Base-by-base conservation (phyloP, 805 yeast species). In the Candida broadrunensis region DNA sequence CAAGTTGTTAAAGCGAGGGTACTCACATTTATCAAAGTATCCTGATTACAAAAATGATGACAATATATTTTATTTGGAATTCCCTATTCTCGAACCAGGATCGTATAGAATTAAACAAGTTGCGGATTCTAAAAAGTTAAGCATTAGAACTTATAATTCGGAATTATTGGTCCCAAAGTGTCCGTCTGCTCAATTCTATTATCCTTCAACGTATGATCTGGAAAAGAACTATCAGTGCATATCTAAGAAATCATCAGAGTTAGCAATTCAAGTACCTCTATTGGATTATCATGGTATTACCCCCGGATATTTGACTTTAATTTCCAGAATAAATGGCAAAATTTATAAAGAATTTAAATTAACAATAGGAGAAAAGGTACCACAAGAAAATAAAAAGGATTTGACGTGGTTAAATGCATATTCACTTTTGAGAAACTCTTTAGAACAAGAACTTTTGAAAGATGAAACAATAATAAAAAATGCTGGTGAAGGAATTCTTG, bases 1-100 rank as follows among this genome's bases (percentile, higher is more conserved):
- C 21, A 72, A 65, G 41, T 45, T 70, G 9, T 35, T 53, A 20
- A 56, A 46, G 19, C 45, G 45, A 25, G 74, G 70, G 42, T 49
- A 56, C 34, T 48, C 67, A 1, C 71, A 63, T 42, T 56, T 67
- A 26, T 30, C 57, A 2, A 43, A 50, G 12, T 54, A 47, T 33
- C 49, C 52, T 1, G 59, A 50, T 7, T 63, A 48, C 42, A 41
- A 46, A 12, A 65, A 63, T 32, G 72, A 68, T 33, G 57, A 54
- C 16, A 54, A 70, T 11, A 73, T 84, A 15, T 73, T 76, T 37
- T 83, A 83, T 52, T 45, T 87, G 31, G 83, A 79, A 50, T 49
- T 90, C 7, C 88, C 93, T 1, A 62, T 89, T 5, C 58, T 60
- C 1, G 65, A 74, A 14, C 84, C 93, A 0, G 99, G 99, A 1